These are phyloP conservation scores for Chlorella sp. DNA, from an alignment of 139 green algal species.

Conservation along the genomic window DNA sequence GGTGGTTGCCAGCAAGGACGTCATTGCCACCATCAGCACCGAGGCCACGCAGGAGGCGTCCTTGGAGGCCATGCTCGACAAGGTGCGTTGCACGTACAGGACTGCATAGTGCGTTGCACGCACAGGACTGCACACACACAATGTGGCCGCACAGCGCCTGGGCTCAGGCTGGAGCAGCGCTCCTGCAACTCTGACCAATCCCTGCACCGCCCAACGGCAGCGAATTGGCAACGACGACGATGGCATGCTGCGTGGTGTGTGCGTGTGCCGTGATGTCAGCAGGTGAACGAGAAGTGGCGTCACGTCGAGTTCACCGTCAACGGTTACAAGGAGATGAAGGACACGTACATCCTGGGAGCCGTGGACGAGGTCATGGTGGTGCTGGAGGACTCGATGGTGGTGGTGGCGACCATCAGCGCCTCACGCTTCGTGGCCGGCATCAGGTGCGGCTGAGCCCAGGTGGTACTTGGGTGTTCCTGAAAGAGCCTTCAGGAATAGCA, in stretches of 20 bases:
- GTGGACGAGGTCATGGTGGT: slow-evolving; percentile 66
- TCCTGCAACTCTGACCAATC: no score
- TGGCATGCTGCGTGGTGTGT: no score
- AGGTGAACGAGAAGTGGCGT: slow-evolving; percentile 22
- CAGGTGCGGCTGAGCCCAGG: no score
- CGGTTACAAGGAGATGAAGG: slow-evolving; percentile 75
- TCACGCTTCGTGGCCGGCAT: slow-evolving; percentile 46
- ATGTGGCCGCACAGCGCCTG: no score
- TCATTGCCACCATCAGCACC: slow-evolving; percentile 45
- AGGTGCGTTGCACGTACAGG: no score
- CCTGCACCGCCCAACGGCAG: no score
- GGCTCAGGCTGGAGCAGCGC: no score
- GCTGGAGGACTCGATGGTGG: slow-evolving; percentile 73
- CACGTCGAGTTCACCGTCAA: slow-evolving; percentile 15
- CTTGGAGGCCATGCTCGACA: slow-evolving; percentile 67
- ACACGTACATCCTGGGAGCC: slow-evolving; percentile 66
- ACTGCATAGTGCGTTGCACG: no score
- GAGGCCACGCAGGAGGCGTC: slow-evolving; percentile 76
- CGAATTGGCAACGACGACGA: no score
- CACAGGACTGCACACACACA: no score
- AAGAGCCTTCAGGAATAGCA: no score
- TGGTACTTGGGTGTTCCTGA: no score
- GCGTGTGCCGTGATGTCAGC: neutral
- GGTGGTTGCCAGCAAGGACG: slow-evolving; percentile 50
- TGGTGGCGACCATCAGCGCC: slow-evolving; percentile 64